Conservation (phyloP, 2,329 filamentous ascomycete species). For the Cryoendolithus antarcticus region DNA sequence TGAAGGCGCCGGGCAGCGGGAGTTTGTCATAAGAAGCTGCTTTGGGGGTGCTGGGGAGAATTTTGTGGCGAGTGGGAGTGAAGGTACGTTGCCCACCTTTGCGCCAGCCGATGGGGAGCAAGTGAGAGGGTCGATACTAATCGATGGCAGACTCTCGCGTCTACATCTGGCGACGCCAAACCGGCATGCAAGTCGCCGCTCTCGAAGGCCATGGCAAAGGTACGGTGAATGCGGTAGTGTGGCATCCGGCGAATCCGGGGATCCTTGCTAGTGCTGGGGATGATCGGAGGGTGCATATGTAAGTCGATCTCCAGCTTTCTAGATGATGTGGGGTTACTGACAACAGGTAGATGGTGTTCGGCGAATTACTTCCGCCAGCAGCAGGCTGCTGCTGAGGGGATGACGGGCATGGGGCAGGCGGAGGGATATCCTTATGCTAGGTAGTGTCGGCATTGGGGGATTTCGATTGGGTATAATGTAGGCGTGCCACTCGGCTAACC, state of each 20-base stretch:
- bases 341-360: no score
- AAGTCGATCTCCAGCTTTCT: slow-evolving; percentile 26
- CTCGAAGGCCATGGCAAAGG: slow-evolving; percentile 63
- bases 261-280: slow-evolving; percentile 90
- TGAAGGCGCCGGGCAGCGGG: slow-evolving; percentile 59
- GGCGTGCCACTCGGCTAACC: no score
- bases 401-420: no score
- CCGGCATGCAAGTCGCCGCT: slow-evolving; percentile 61
- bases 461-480: no score
- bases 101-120: no score
- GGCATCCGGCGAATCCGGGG: slow-evolving; percentile 71
- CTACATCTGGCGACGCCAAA: slow-evolving; percentile 84
- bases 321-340: no score
- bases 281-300: slow-evolving; percentile 77
- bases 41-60: slow-evolving; percentile 88
- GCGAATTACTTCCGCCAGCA: no score
- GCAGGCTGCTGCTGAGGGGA: no score
- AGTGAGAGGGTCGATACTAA: no score
- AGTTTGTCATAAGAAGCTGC: slow-evolving; percentile 66
- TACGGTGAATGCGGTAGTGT: slow-evolving; percentile 74
- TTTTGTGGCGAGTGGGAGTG: slow-evolving; percentile 83
- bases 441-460: no score
- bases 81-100: slow-evolving; percentile 57
- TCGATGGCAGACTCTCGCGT: slow-evolving; percentile 47
- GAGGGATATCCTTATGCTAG: no score